phyloP scores from a whole-genome alignment of 1,284 basidiomycete genomes.

The Fomitopsis schrenkii region DNA sequence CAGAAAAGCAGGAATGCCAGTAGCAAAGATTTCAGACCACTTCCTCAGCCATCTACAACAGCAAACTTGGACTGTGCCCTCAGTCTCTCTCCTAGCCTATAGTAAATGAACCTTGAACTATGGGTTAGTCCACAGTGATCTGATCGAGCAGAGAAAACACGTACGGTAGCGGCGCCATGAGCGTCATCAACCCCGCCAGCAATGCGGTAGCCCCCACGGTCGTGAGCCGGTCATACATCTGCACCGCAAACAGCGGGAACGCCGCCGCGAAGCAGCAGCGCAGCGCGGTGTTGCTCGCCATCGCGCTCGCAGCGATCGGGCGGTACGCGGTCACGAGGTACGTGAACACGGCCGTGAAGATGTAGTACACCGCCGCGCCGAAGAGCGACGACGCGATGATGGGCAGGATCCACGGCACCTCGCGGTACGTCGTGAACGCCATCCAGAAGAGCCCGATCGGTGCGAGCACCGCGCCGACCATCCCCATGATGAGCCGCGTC shows the following conservation, averaged over 20 bases:
- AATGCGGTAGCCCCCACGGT: constrained; percentile 74
- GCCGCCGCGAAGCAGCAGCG: constrained; percentile 65
- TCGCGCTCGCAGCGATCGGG: constrained; percentile 73
- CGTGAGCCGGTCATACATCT: constrained; percentile 58
- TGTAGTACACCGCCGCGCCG: constrained; percentile 54
- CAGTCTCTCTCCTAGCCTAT: constrained; percentile 36
- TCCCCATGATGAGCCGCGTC: constrained; percentile 59
- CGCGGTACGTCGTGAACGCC: constrained; percentile 66
- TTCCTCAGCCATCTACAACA: constrained; percentile 1
- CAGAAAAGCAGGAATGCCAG: neutral
- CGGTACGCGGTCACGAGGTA: constrained; percentile 71
- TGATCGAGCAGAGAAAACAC: constrained; percentile 20
- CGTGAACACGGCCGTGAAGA: constrained; percentile 69
- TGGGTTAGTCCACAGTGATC: neutral
- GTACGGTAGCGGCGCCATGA: constrained; percentile 72
- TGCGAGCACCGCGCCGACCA: constrained; percentile 64
- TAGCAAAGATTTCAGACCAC: too few relatives aligned
- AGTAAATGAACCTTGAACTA: constrained; percentile 34
- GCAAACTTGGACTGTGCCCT: constrained; percentile 35
- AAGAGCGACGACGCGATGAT: constrained; percentile 64
- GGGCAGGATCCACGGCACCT: constrained; percentile 71
- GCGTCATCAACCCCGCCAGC: constrained; percentile 65
- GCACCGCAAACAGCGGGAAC: constrained; percentile 66
- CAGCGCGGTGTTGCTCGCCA: constrained; percentile 71
- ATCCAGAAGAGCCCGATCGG: constrained; percentile 66